phyloP scores from a whole-genome alignment of 2,329 filamentous ascomycete species.

The Ophiognomonia clavigignenti-juglandacearum region DNA sequence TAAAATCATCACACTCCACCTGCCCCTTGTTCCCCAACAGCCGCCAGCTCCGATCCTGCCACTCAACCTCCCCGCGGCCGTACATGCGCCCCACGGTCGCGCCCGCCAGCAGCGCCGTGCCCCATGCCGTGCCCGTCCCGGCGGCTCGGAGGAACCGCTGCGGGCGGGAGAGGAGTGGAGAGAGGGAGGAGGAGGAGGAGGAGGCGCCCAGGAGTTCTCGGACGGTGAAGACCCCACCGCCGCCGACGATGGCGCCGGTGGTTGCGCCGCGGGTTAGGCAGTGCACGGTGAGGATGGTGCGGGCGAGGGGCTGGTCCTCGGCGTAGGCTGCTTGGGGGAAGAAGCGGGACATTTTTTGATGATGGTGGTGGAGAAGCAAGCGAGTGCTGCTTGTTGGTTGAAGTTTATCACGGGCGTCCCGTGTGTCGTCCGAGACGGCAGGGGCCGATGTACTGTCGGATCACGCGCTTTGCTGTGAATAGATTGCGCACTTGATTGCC shows the following conservation, averaged over 20 bases:
- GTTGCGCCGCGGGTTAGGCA: conserved; percentile 25
- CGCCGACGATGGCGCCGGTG: conserved; percentile 17
- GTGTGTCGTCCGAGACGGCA: too few relatives aligned
- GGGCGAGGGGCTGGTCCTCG: conserved; percentile 55
- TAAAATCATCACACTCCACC: conserved; percentile 5
- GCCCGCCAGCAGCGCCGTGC: conserved; percentile 2
- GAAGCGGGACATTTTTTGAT: conserved; percentile 51
- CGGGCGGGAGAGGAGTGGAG: neutral
- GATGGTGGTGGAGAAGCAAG: too few relatives aligned
- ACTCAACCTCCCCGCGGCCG: conserved; percentile 15
- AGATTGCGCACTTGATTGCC: too few relatives aligned
- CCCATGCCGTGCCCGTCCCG: conserved; percentile 2
- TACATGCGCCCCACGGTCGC: conserved; percentile 9
- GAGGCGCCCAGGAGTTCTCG: neutral
- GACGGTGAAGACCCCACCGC: neutral
- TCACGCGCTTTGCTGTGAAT: too few relatives aligned
- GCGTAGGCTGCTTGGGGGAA: conserved; percentile 52
- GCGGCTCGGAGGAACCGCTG: conserved; percentile 6
- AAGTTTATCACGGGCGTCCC: neutral
- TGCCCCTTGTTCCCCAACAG: conserved; percentile 4
- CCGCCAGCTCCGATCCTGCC: conserved; percentile 11
- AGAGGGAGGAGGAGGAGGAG: neutral
- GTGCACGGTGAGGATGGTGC: conserved; percentile 53
- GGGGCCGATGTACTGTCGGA: too few relatives aligned
- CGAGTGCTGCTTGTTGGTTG: neutral